Conservation (phyloP, 2,329 filamentous ascomycete genomes). For the Uncinocarpus reesii region DNA sequence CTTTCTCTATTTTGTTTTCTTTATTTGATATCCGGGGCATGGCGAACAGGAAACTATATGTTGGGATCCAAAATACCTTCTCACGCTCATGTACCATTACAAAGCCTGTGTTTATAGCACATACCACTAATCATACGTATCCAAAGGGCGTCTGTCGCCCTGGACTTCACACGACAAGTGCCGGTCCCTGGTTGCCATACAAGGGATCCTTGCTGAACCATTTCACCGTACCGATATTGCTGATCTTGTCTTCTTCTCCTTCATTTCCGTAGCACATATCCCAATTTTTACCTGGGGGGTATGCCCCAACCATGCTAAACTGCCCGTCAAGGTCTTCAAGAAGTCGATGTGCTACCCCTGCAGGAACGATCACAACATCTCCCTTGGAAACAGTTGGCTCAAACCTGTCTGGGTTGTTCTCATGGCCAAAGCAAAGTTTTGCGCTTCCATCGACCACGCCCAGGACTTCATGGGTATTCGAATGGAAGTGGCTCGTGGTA, state of each 20-base stretch:
- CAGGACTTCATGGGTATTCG: constrained; percentile 56
- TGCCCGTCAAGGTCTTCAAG: constrained; percentile 45
- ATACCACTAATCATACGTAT: no score
- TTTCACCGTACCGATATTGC: constrained; percentile 39
- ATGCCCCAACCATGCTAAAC: constrained; percentile 59
- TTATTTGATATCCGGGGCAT: constrained; percentile 1
- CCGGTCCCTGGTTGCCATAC: constrained; percentile 46
- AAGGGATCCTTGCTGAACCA: constrained; percentile 55
- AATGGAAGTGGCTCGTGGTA: constrained; percentile 55
- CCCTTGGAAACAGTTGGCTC: constrained; percentile 48
- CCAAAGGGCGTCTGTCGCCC: no score
- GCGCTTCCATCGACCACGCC: constrained; percentile 50
- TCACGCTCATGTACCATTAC: background rate
- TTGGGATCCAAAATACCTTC: background rate
- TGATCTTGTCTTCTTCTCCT: constrained; percentile 43
- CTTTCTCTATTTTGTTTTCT: background rate
- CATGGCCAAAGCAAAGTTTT: constrained; percentile 55
- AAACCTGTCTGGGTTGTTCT: constrained; percentile 48
- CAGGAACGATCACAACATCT: constrained; percentile 56
- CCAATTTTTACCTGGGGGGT: constrained; percentile 50
- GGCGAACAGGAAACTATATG: background rate
- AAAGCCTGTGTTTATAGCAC: background rate
- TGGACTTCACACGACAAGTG: background rate
- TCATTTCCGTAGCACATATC: constrained; percentile 61
- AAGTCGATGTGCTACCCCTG: constrained; percentile 55